Evolutionary conservation across 2,329 filamentous ascomycete species (phyloP).

Genomic region (Amauroascus verrucosus): DNA sequence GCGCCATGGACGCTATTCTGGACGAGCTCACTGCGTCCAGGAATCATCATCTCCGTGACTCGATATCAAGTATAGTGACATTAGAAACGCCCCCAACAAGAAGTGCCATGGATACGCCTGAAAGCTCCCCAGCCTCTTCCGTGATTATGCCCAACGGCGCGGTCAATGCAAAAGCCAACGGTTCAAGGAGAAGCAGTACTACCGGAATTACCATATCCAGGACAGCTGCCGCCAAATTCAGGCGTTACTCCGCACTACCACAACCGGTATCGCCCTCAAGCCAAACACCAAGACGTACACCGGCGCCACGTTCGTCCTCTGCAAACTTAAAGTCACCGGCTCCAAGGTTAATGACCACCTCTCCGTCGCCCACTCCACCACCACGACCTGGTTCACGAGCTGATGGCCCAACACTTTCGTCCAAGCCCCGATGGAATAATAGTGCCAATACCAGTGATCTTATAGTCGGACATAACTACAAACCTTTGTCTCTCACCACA

Average conservation of each 20-base stretch:
- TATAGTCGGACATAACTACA: constrained; percentile 60
- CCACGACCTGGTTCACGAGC: constrained; percentile 29
- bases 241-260: constrained; percentile 42
- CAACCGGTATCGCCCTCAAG: constrained; percentile 24
- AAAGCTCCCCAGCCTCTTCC: constrained; percentile 60
- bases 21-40: constrained; percentile 56
- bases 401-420: constrained; percentile 23
- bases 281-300: constrained; percentile 28
- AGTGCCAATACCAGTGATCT: constrained; percentile 55
- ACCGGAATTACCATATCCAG: constrained; percentile 34
- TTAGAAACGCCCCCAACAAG: constrained; percentile 63
- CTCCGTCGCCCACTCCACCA: constrained; percentile 16
- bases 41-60: constrained; percentile 74
- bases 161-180: constrained; percentile 35
- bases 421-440: constrained; percentile 61
- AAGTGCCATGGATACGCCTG: constrained; percentile 60
- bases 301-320: constrained; percentile 26
- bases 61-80: constrained; percentile 82
- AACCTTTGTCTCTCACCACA: constrained; percentile 50
- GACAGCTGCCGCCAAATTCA: constrained; percentile 31
- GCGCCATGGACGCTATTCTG: constrained; percentile 61
- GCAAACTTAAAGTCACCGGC: constrained; percentile 16
- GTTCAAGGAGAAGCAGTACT: constrained; percentile 39
- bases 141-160: constrained; percentile 45
- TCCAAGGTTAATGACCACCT: constrained; percentile 20